Evolutionary conservation across 139 green algal genomes (phyloP), one percentile per base, ranked within the genome.

Genomic region (Micractinium sp.): DNA sequence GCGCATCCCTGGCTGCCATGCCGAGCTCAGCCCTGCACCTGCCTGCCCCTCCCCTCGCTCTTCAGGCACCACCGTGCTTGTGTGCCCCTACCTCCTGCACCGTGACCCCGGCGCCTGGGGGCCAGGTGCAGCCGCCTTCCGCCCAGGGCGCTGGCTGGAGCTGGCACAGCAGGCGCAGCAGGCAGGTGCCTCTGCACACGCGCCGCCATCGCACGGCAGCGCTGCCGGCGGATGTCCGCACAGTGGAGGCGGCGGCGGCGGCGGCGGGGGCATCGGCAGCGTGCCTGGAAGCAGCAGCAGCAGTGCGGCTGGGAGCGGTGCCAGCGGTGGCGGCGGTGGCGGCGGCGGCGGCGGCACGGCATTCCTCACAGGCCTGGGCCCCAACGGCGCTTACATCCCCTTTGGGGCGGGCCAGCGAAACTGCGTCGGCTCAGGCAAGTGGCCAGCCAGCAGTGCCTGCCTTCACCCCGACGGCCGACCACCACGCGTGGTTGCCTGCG

Each of bases 21-120:
- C n/a, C n/a, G n/a, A n/a, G n/a, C 22, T 73, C 63, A 73, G 23
- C 22, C 63, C 63, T 73, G 63, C 63, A 73, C 63, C 20, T 73
- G 63, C 63, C 20, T 73, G 63, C 69, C 27, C 27, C 69, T 19
- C 69, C 12, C 3, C 27, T 76, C 69, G 1, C 20, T 71, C 20
- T 87, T 36, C 83, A 87, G 83, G 83, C 31, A 97, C 95, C 2
- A 98, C 96, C 0, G 88, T 97, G 9, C 92, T 98, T 1, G 85
- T 97, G 27, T 95, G 93, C 77, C 94, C 96, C 1, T 98, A 97
- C 91, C 71, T 98, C 13, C 89, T 98, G 91, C 97, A 99, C 91
- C 90, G 95, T 0, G 92, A 97, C 78, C 66, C 88, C 3, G 36
- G 47, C 0, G 56, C 67, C 7, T 91, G 87, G 90, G 96, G 95